Percentiles rank a stretch among this genome's conserved stretches.
phyloP scores from a whole-genome alignment of 805 yeast genomes.

The Candida tibetensis region DNA sequence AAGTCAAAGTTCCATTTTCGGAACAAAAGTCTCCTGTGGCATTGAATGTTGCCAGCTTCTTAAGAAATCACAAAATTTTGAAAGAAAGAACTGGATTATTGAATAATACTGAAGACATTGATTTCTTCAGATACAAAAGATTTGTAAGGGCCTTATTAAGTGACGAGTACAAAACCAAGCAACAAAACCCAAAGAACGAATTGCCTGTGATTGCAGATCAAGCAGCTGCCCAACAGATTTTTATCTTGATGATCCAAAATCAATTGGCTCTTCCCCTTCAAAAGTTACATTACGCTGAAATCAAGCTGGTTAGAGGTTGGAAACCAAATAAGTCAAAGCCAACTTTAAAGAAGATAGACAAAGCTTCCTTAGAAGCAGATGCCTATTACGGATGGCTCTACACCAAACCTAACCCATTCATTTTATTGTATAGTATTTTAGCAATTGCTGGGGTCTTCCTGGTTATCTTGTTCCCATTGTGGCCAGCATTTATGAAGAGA shows the following conservation, averaged over 20 bases:
- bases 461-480: conserved; percentile 80
- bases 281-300: conserved; percentile 68
- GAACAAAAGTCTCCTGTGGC: conserved; percentile 50
- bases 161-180: conserved; percentile 61
- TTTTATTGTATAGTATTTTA: conserved; percentile 60
- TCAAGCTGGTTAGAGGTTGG: conserved; percentile 52
- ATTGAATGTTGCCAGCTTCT: conserved; percentile 64
- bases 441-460: conserved; percentile 63
- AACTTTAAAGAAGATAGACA: conserved; percentile 51
- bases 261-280: conserved; percentile 73
- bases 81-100: conserved; percentile 82
- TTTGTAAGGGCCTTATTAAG: conserved; percentile 73
- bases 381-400: conserved; percentile 84
- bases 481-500: conserved; percentile 88
- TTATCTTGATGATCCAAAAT: conserved; percentile 66
- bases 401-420: conserved; percentile 65
- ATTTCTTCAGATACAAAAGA: conserved; percentile 86
- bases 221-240: conserved; percentile 57
- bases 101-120: conserved; percentile 63
- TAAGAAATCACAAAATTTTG: conserved; percentile 62
- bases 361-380: conserved; percentile 60
- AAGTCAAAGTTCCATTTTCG: conserved; percentile 12
- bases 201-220: conserved; percentile 45
- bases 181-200: conserved; percentile 43
- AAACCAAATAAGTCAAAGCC: conserved; percentile 64